Evolutionary conservation across 2,329 filamentous ascomycete species (phyloP).

Genomic region (Alternaria ethzedia): DNA sequence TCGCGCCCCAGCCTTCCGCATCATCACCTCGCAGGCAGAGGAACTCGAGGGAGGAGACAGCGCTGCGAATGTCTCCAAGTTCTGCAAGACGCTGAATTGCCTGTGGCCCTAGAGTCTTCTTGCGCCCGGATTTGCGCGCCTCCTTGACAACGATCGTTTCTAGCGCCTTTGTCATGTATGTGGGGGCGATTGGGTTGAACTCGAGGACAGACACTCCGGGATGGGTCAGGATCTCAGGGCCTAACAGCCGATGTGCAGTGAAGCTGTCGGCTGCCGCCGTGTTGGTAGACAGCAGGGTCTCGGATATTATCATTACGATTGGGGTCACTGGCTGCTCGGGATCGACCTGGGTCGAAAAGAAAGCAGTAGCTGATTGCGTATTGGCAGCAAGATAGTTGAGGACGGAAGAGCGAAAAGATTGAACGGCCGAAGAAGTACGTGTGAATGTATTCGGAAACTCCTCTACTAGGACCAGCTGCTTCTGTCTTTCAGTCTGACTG

Average conservation of each 20-base stretch:
- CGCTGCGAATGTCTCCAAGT: constrained; percentile 89
- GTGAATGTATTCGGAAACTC: constrained; percentile 60
- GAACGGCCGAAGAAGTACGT: constrained; percentile 51
- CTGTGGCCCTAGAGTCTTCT: constrained; percentile 75
- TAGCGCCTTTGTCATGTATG: constrained; percentile 82
- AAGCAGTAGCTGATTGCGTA: constrained; percentile 61
- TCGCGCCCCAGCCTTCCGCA: constrained; percentile 83
- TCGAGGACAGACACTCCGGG: constrained; percentile 81
- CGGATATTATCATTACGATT: constrained; percentile 88
- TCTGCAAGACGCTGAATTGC: constrained; percentile 83
- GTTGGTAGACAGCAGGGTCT: constrained; percentile 84
- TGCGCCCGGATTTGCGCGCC: constrained; percentile 75
- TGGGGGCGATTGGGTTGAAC: constrained; percentile 91
- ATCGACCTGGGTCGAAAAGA: constrained; percentile 42
- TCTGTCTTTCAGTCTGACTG: constrained; percentile 29
- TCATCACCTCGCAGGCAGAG: constrained; percentile 82
- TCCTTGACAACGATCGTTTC: constrained; percentile 85
- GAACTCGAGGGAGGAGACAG: constrained; percentile 91
- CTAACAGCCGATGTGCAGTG: constrained; percentile 87
- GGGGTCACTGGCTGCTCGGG: constrained; percentile 56
- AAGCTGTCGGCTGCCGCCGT: constrained; percentile 88
- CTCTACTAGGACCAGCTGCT: constrained; percentile 56
- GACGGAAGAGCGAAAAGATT: constrained; percentile 72
- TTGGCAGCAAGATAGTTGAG: constrained; percentile 75
- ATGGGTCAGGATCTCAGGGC: constrained; percentile 83